Conservation (phyloP, 805 yeast genomes). For the Debaryomyces castellii region DNA sequence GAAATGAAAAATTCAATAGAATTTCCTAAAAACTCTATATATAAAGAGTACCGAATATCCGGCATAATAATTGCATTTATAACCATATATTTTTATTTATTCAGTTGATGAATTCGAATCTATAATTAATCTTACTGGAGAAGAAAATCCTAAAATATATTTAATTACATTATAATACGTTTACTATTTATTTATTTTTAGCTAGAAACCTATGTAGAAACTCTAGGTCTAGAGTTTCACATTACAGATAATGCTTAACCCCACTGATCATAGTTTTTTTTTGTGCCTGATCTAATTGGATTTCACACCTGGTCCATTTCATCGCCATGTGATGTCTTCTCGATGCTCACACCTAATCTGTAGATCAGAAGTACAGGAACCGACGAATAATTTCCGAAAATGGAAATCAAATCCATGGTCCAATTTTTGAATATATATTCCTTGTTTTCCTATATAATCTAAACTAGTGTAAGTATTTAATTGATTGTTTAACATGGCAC, state of each 20-base stretch:
- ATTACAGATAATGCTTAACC: neutral
- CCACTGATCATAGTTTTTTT: neutral
- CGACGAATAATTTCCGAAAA: neutral
- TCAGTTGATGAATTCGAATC: too few species aligned
- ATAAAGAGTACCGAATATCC: too few species aligned
- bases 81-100: too few species aligned
- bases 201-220: too few species aligned
- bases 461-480: neutral
- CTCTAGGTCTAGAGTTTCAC: neutral
- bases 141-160: too few species aligned
- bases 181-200: too few species aligned
- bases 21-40: too few species aligned
- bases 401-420: neutral
- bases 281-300: too few species aligned
- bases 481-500: conserved; percentile 35
- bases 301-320: neutral
- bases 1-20: too few species aligned
- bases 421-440: neutral
- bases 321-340: neutral
- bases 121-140: too few species aligned
- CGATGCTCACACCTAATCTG: neutral
- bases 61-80: too few species aligned
- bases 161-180: too few species aligned
- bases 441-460: neutral
- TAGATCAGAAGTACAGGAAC: neutral